A percentile compares a stretch with the other conserved stretches of the same genome.
phyloP scores from a whole-genome alignment of 305 asterid genomes.

The Fraxinus sp. region DNA sequence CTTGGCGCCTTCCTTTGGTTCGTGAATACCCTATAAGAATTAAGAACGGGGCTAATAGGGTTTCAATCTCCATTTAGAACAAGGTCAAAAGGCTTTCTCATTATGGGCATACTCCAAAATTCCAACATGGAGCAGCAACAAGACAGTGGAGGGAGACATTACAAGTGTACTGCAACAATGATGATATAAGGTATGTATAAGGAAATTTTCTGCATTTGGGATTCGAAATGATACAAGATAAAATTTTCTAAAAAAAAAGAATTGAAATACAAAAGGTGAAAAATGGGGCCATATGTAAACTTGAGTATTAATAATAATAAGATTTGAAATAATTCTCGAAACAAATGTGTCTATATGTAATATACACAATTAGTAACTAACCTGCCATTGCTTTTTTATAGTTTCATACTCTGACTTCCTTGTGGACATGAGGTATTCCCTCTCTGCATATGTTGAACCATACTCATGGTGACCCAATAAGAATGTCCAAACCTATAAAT shows the following conservation, averaged over 20 bases:
- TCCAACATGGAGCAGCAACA: background rate
- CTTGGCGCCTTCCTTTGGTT: background rate
- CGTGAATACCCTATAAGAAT: background rate
- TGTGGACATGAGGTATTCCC: slow-evolving; percentile 68
- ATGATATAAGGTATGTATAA: background rate
- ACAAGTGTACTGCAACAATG: background rate
- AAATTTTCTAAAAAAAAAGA: background rate
- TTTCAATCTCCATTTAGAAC: background rate
- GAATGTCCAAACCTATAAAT: slow-evolving; percentile 78
- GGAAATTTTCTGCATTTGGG: background rate
- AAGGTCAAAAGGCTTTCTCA: background rate
- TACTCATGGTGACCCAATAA: slow-evolving; percentile 72
- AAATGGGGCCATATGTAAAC: background rate
- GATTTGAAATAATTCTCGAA: slow-evolving; percentile 9
- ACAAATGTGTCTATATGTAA: background rate
- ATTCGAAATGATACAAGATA: background rate
- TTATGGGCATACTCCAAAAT: background rate
- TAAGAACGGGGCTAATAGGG: background rate
- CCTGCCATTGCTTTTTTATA: slow-evolving; percentile 95
- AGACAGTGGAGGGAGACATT: background rate
- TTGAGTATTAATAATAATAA: background rate
- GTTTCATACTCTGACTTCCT: slow-evolving; percentile 85
- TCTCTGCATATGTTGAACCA: slow-evolving; percentile 91
- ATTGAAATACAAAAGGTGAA: background rate
- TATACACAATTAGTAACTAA: slow-evolving; percentile 37